Evolutionary conservation across 331 rosid genomes (phyloP), one percentile per base, ranked within the genome.

Genomic region (Erythrophleum ivorense): DNA sequence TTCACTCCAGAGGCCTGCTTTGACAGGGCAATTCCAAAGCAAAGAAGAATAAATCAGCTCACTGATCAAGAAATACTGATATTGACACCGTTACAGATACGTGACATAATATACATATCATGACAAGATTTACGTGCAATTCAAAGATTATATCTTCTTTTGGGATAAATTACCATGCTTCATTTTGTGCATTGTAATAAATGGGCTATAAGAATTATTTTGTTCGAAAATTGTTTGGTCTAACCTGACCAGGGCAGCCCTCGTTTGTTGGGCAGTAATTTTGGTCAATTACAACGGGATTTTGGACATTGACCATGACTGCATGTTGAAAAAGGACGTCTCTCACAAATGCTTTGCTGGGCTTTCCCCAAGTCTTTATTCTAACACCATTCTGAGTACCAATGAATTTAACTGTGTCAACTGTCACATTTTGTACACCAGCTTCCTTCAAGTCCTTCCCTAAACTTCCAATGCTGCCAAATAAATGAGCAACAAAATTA

Each of bases 281-380:
- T 70, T 92, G 94, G 72, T 90, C 92, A 0, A 90, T 86, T 8
- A 92, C 72, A 57, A 90, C 83, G 65, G 97, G 94, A 46, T 88
- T 90, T 54, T 86, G 73, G 41, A 92, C 97, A 60, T 86, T 77
- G 13, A 3, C n/a, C 93, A 90, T 87, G 0, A 13, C 34, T 43
- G 82, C 90, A 41, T 87, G 80, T 54, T 83, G 84, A 85, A 88
- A 90, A 45, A 84, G 78, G 7, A 90, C 75, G 83, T 80, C n/a
- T 21, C 57, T 54, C 11, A 82, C 95, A 77, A 86, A 92, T 7
- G 88, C 91, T 2, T 1, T 59, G 75, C 90, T 87, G 3, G 94
- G 87, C 19, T 91, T 84, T 4, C 88, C 95, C 97, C 95, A 91
- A 1, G 95, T 82, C 79, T 92, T 92, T 38, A 92, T 91, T 67